These are phyloP conservation scores for Peniophora sp. DNA, from an alignment of 1,284 basidiomycete genomes.

Conservation along the genomic window DNA sequence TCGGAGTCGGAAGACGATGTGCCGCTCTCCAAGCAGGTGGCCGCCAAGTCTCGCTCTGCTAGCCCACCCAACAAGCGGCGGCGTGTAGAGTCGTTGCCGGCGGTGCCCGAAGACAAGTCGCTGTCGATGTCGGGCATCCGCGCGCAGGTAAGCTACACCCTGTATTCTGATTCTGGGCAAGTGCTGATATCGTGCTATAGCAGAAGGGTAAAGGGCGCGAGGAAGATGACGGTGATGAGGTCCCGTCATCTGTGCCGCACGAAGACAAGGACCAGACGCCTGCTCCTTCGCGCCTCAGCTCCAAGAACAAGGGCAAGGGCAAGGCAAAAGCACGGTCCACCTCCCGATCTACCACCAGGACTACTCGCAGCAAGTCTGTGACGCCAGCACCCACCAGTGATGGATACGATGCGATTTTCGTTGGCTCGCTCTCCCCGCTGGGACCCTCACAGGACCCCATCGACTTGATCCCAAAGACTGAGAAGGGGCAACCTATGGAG, in stretches of 20 bases:
- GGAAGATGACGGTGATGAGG: constrained; percentile 10
- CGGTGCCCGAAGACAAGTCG: neutral
- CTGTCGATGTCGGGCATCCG: neutral
- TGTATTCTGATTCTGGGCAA: no score
- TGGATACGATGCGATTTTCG: neutral
- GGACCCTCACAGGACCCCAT: constrained; percentile 8
- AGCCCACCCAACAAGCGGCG: no score
- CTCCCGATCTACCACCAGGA: neutral
- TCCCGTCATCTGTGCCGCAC: constrained; percentile 29
- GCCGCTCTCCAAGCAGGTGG: no score
- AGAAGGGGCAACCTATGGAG: constrained; percentile 37
- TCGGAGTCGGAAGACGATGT: no score
- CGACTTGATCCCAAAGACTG: constrained; percentile 10
- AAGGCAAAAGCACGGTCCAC: neutral
- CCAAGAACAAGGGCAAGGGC: neutral
- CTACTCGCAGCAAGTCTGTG: neutral
- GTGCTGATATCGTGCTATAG: no score
- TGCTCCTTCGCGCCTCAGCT: neutral
- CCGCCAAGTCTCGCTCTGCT: no score
- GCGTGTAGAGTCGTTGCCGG: neutral
- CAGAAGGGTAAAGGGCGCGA: neutral
- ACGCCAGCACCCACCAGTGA: neutral
- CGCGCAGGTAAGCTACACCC: neutral
- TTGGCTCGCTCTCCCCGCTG: neutral
- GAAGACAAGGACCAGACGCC: constrained; percentile 26